Evolutionary conservation across 108 stramenopile species (phyloP).

Genomic region (Schizochytrium sp.): DNA sequence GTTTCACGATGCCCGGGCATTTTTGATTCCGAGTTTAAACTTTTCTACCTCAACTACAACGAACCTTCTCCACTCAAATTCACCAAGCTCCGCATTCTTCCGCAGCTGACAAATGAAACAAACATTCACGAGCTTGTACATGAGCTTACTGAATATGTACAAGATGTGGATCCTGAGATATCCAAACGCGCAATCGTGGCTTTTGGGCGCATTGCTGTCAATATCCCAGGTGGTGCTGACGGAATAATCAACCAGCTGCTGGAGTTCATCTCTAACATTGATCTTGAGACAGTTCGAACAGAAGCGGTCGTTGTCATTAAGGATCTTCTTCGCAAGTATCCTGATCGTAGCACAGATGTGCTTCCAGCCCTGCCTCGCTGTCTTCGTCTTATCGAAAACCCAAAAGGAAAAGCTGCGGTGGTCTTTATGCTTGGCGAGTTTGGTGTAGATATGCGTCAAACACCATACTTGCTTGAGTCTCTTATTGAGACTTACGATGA

Average conservation of each 20-base stretch:
- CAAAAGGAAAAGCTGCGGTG: conserved; percentile 89
- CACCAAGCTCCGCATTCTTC: conserved; percentile 89
- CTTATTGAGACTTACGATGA: conserved; percentile 72
- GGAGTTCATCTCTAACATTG: conserved; percentile 88
- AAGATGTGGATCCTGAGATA: conserved; percentile 84
- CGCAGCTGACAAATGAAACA: conserved; percentile 87
- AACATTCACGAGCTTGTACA: conserved; percentile 92
- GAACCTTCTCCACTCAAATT: conserved; percentile 96
- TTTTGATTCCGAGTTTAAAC: conserved; percentile 96
- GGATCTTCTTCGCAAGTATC: conserved; percentile 85
- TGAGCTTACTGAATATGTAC: conserved; percentile 93
- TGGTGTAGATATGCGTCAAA: conserved; percentile 87
- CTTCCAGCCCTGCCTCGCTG: conserved; percentile 86
- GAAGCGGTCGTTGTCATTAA: conserved; percentile 87
- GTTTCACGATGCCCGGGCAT: conserved; percentile 90
- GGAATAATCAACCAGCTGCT: conserved; percentile 86
- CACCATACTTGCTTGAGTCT: conserved; percentile 97
- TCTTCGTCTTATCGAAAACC: conserved; percentile 80
- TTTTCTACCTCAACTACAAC: conserved; percentile 93
- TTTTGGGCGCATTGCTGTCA: conserved; percentile 87
- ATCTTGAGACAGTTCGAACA: conserved; percentile 83
- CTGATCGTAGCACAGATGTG: conserved; percentile 79
- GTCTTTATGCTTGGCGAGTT: conserved; percentile 97
- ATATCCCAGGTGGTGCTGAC: conserved; percentile 84
- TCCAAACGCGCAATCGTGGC: conserved; percentile 87